Evolutionary conservation across 257 asterid species (phyloP), one percentile per base, ranked within the genome.

Genomic region (Solanum phureja): DNA sequence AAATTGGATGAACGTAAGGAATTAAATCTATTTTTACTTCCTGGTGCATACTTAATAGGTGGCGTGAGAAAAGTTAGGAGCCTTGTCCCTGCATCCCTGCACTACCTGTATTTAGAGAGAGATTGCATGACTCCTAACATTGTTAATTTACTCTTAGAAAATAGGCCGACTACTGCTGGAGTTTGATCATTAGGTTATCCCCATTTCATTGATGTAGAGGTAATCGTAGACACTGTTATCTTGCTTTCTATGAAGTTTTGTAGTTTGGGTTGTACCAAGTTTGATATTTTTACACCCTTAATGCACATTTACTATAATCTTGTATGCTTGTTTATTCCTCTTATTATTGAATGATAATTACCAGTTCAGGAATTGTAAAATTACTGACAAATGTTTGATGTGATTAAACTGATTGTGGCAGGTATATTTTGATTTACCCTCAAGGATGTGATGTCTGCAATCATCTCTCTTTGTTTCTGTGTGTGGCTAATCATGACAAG

Each of bases 361-460:
- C 19, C 23, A n/a, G 4, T 44, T 27, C 84, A 24, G 84, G 84
- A 27, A 27, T 40, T n/a, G 29, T 44, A 14, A 16, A 79, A 44
- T 13, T 79, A 79, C 84, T 79, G 35, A 79, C 77, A 49, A 58
- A 38, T 58, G 34, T 24, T 82, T 86, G 81, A 84, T 87, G 2
- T 77, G 90, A 83, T 89, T 81, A n/a, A 31, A 86, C 49, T 83
- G 84, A 73, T 92, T 87, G 87, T 92, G 88, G 85, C 91, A 96
- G 99, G 99, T 96, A 96, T 87, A 95, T 96, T 86, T 92, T 96
- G 91, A 94, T 96, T 87, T 96, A 94, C 91, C 98, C 99, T 46
- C 98, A 94, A 90, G 99, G 99, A 88, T 96, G 98, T 75, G 99
- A 96, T 90, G 98, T 94, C 86, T 92, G 96, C 94, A 95, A 96